phyloP scores from a whole-genome alignment of 2,329 filamentous ascomycete species.

The Microcyclospora tardicrescens region DNA sequence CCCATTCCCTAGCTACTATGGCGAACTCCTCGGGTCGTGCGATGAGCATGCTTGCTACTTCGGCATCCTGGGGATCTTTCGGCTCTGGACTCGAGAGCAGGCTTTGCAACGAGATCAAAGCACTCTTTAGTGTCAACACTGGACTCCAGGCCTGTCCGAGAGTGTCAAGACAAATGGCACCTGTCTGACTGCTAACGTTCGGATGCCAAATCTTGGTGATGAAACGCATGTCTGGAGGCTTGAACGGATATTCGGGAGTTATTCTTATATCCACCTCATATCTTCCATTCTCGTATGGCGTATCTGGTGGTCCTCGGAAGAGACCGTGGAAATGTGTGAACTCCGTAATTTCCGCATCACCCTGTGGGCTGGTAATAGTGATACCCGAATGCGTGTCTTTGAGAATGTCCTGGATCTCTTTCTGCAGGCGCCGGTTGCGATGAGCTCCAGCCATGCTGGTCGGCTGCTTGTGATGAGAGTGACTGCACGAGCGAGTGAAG shows the following conservation, averaged over 20 bases:
- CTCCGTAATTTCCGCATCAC: conserved; percentile 48
- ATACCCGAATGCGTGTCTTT: conserved; percentile 68
- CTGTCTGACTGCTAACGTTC: conserved; percentile 69
- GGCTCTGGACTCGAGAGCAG: conserved; percentile 89
- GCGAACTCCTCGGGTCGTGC: conserved; percentile 67
- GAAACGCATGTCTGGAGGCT: conserved; percentile 82
- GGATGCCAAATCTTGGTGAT: conserved; percentile 94
- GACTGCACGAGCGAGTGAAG: neutral
- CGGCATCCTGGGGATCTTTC: conserved; percentile 90
- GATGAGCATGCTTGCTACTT: conserved; percentile 84
- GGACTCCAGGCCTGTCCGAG: conserved; percentile 85
- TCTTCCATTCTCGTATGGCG: conserved; percentile 78
- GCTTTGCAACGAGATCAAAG: conserved; percentile 82
- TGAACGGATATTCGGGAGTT: conserved; percentile 82
- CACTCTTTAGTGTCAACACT: conserved; percentile 90
- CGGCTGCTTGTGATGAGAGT: neutral
- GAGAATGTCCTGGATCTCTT: conserved; percentile 64
- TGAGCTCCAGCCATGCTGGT: conserved; percentile 39
- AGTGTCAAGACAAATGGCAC: conserved; percentile 92
- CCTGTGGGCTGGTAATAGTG: conserved; percentile 35
- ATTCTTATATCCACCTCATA: conserved; percentile 78
- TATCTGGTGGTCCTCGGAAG: conserved; percentile 79
- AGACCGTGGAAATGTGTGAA: conserved; percentile 71
- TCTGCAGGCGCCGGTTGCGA: conserved; percentile 50
- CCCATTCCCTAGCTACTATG: conserved; percentile 78